A percentile compares a stretch with the other conserved stretches of the same genome.
Evolutionary conservation across 2,329 filamentous ascomycete species (phyloP).

Genomic region (Harringtonia aguacate): DNA sequence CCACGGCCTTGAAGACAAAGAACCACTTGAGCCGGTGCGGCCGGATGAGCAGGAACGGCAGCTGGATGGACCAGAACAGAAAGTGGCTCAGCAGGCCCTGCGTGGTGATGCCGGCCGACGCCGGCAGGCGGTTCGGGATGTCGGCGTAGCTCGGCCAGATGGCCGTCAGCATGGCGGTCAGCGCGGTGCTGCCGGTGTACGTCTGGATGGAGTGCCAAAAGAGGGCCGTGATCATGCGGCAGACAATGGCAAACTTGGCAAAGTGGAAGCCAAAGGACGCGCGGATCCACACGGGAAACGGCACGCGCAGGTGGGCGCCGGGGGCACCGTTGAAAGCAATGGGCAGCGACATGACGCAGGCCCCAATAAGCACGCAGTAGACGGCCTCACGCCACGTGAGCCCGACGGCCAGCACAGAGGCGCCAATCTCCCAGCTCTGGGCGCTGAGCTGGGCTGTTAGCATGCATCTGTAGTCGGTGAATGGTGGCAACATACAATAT

Average conservation of each 20-base stretch:
- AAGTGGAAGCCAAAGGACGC: constrained; percentile 23
- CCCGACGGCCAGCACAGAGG: constrained; percentile 32
- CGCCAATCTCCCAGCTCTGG: constrained; percentile 32
- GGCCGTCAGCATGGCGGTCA: constrained; percentile 21
- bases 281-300: constrained; percentile 24
- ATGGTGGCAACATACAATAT: constrained; percentile 32
- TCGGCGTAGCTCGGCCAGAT: constrained; percentile 30
- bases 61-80: constrained; percentile 42
- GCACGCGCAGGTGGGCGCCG: constrained; percentile 24
- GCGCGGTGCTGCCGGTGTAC: constrained; percentile 19
- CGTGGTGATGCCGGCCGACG: constrained; percentile 33
- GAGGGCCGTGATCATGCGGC: constrained; percentile 19
- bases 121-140: constrained; percentile 29
- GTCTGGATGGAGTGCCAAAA: constrained; percentile 24
- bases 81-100: constrained; percentile 39
- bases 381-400: constrained; percentile 37
- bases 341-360: constrained; percentile 45
- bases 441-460: too few species aligned
- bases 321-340: constrained; percentile 30
- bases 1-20: too few species aligned
- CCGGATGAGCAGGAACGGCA: too few species aligned
- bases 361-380: constrained; percentile 40
- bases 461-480: too few species aligned
- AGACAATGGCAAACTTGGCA: constrained; percentile 19
- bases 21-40: too few species aligned